These are phyloP conservation scores for Orbilia ellipsospora DNA, from an alignment of 2,329 filamentous ascomycete species.

Conservation along the genomic window DNA sequence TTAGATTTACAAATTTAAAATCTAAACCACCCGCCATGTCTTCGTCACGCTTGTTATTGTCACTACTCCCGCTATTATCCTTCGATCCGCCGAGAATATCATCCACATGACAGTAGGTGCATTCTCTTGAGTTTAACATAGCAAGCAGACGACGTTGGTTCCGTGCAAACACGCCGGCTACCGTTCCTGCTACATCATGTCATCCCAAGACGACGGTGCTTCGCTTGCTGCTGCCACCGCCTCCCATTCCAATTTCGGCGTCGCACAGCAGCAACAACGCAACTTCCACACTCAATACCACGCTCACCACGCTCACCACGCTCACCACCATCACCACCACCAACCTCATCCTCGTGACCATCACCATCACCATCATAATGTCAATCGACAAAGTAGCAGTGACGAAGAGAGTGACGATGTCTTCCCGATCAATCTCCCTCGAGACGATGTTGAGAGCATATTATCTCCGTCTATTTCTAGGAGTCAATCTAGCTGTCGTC, in stretches of 20 bases:
- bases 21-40: not conserved
- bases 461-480: conserved; percentile 58
- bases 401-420: conserved; percentile 40
- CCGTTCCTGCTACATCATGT: conserved; percentile 22
- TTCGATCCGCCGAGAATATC: not conserved
- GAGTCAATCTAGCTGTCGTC: conserved; percentile 53
- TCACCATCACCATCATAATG: conserved; percentile 20
- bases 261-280: conserved; percentile 12
- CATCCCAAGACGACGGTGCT: conserved; percentile 15
- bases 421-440: conserved; percentile 29
- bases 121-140: no score
- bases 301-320: conserved; percentile 4
- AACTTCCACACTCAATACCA: conserved; percentile 3
- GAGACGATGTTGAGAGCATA: conserved; percentile 56
- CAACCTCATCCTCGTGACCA: conserved; percentile 18
- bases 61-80: not conserved
- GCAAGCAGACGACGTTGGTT: not conserved
- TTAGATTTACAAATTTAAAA: conserved; percentile 2
- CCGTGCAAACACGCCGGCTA: conserved; percentile 4
- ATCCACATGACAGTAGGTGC: not conserved
- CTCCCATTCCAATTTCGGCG: not conserved
- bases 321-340: conserved; percentile 11
- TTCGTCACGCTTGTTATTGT: not conserved
- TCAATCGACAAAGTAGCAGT: conserved; percentile 18
- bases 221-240: conserved; percentile 14